Conservation (phyloP, 192 early-diverging fungal species). For the Coemansia sp. region DNA sequence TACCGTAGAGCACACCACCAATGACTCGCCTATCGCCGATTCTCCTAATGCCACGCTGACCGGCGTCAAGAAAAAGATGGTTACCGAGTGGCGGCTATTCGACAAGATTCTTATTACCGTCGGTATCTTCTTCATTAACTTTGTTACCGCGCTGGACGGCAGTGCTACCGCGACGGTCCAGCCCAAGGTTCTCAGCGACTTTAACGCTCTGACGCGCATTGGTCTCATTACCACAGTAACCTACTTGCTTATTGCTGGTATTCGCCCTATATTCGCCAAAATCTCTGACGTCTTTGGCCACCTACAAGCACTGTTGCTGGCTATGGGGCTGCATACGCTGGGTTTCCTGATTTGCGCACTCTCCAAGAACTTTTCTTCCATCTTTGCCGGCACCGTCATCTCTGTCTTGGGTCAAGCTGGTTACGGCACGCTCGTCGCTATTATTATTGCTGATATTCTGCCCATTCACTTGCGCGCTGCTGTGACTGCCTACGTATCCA, state of each 20-base stretch:
- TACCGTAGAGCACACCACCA: not conserved
- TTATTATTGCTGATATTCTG: constrained; percentile 39
- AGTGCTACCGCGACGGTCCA: constrained; percentile 37
- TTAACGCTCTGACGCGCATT: constrained; percentile 28
- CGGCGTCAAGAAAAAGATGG: constrained; percentile 51
- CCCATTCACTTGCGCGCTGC: constrained; percentile 40
- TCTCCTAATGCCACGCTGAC: constrained; percentile 29
- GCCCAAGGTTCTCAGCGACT: constrained; percentile 41
- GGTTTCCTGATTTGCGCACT: constrained; percentile 33
- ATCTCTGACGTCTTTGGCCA: constrained; percentile 41
- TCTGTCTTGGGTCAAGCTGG: constrained; percentile 42
- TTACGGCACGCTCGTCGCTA: constrained; percentile 41
- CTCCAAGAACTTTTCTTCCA: constrained; percentile 26
- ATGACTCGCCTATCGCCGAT: not conserved
- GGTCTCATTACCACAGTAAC: constrained; percentile 34
- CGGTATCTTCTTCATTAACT: constrained; percentile 48
- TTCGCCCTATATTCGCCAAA: constrained; percentile 40
- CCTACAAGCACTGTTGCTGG: constrained; percentile 15
- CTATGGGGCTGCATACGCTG: constrained; percentile 32
- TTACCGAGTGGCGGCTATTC: constrained; percentile 27
- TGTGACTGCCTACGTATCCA: constrained; percentile 32
- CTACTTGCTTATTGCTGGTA: constrained; percentile 33
- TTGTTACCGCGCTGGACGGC: constrained; percentile 34
- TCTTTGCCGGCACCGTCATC: constrained; percentile 48
- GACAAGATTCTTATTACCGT: constrained; percentile 38